Percentiles rank a stretch among this genome's conserved stretches.
phyloP scores from a whole-genome alignment of 805 yeast genomes.

The Saturnispora mendoncae region DNA sequence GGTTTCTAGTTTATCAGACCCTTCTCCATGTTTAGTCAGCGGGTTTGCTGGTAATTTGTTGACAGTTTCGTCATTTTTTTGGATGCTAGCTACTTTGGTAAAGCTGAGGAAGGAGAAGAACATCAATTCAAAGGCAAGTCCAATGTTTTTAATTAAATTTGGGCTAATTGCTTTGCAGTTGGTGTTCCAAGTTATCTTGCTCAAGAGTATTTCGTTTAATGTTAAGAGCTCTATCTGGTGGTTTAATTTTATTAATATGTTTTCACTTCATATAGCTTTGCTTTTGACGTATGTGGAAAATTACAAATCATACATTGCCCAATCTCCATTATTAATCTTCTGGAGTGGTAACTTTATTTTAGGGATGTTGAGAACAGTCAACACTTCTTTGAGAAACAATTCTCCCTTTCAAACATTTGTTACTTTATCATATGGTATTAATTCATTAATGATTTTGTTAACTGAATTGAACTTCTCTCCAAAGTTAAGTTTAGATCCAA shows the following conservation, averaged over 20 bases:
- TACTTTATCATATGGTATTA: constrained; percentile 24
- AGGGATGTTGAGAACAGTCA: constrained; percentile 37
- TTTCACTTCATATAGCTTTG: constrained; percentile 43
- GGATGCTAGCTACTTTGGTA: constrained; percentile 31
- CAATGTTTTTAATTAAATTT: constrained; percentile 37
- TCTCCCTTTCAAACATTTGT: constrained; percentile 26
- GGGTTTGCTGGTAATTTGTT: constrained; percentile 34
- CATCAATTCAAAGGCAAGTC: constrained; percentile 24
- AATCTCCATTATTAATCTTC: constrained; percentile 59
- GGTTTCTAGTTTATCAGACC: constrained; percentile 34
- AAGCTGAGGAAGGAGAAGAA: constrained; percentile 28
- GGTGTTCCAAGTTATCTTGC: constrained; percentile 26
- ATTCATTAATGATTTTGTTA: constrained; percentile 33
- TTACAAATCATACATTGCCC: constrained; percentile 54
- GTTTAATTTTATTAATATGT: constrained; percentile 27
- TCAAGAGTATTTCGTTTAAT: constrained; percentile 12
- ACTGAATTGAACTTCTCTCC: constrained; percentile 39
- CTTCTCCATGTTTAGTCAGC: constrained; percentile 43
- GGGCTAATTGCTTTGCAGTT: constrained; percentile 33
- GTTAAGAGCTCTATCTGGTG: constrained; percentile 17
- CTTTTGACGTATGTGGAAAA: constrained; percentile 64
- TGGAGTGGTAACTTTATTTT: constrained; percentile 57
- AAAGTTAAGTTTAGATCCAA: constrained; percentile 22
- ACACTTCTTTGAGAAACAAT: constrained; percentile 32
- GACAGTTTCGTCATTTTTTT: constrained; percentile 31